Percentiles rank a stretch among this genome's conserved stretches.
Evolutionary conservation across 495 filamentous ascomycete species (phyloP).

Genomic region (Xylaria cubensis): DNA sequence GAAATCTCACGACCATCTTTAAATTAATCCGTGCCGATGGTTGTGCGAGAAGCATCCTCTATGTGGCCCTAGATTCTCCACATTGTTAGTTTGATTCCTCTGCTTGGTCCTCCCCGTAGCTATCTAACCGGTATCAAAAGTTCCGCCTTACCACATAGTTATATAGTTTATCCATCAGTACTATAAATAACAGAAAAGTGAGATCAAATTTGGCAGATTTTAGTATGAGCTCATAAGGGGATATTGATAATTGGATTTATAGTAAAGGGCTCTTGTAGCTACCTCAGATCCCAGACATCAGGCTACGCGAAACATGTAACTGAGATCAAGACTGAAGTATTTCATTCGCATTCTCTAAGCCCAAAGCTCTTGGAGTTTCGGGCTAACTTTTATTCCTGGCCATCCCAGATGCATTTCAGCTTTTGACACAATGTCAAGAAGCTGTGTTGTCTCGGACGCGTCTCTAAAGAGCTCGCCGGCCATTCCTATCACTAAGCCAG

Average conservation of each 20-base stretch:
- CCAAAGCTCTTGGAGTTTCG: not conserved
- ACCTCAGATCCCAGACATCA: not conserved
- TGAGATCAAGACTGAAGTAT: not conserved
- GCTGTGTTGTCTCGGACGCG: not conserved
- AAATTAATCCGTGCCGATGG: too few species aligned
- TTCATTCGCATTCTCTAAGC: not conserved
- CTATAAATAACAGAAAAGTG: not conserved
- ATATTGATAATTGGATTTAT: not conserved
- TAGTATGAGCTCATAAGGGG: not conserved
- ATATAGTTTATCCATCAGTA: not conserved
- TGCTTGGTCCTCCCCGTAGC: too few species aligned
- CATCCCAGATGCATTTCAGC: constrained; percentile 1
- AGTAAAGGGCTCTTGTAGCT: not conserved
- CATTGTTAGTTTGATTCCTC: too few species aligned
- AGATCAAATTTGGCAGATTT: not conserved
- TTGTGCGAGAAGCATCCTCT: too few species aligned
- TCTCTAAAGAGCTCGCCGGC: not conserved
- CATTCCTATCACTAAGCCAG: not conserved
- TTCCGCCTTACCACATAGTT: not conserved
- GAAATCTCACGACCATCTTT: too few species aligned
- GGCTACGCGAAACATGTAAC: not conserved
- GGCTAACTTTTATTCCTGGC: constrained; percentile 4
- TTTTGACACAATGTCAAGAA: not conserved
- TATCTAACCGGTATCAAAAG: too few species aligned
- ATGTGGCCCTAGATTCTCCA: too few species aligned